Evolutionary conservation across 2,329 filamentous ascomycete genomes (phyloP).

Genomic region (Chrysosporium queenslandicum): DNA sequence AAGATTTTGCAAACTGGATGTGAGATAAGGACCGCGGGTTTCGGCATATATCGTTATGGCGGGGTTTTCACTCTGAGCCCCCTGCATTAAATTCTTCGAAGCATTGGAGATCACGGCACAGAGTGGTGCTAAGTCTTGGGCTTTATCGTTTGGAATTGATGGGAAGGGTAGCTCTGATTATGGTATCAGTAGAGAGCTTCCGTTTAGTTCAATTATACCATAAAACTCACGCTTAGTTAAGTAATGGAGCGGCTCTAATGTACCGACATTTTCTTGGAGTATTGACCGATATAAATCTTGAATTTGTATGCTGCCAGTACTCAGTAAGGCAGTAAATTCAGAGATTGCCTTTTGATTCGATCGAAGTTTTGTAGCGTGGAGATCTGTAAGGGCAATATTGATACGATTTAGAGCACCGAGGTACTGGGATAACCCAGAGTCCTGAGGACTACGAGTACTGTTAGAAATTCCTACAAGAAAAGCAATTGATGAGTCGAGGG

Average conservation of each 20-base stretch:
- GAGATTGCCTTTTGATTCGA: slow-evolving; percentile 82
- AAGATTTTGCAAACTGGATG: slow-evolving; percentile 69
- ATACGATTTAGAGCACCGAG: slow-evolving; percentile 82
- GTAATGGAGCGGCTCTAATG: slow-evolving; percentile 82
- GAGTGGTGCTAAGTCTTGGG: slow-evolving; percentile 66
- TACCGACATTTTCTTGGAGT: slow-evolving; percentile 64
- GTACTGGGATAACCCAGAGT: slow-evolving; percentile 72
- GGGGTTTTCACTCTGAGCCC: slow-evolving; percentile 48
- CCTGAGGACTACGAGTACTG: slow-evolving; percentile 51
- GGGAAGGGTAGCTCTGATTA: slow-evolving; percentile 60
- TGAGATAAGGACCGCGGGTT: slow-evolving; percentile 76
- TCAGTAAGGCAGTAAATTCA: slow-evolving; percentile 68
- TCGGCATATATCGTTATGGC: slow-evolving; percentile 78
- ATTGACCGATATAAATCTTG: slow-evolving; percentile 74
- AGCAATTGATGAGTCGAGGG: neutral
- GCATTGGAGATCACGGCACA: slow-evolving; percentile 63
- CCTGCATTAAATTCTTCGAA: slow-evolving; percentile 43
- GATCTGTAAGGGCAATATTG: slow-evolving; percentile 69
- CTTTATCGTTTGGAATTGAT: slow-evolving; percentile 62
- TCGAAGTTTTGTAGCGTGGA: slow-evolving; percentile 81
- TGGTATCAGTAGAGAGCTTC: slow-evolving; percentile 1
- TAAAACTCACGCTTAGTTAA: slow-evolving; percentile 68
- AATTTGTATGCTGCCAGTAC: slow-evolving; percentile 68
- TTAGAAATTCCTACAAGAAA: neutral
- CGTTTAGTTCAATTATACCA: neutral